Conservation (phyloP, 352 stramenopile genomes). For the Pythium pectinolyticum region DNA sequence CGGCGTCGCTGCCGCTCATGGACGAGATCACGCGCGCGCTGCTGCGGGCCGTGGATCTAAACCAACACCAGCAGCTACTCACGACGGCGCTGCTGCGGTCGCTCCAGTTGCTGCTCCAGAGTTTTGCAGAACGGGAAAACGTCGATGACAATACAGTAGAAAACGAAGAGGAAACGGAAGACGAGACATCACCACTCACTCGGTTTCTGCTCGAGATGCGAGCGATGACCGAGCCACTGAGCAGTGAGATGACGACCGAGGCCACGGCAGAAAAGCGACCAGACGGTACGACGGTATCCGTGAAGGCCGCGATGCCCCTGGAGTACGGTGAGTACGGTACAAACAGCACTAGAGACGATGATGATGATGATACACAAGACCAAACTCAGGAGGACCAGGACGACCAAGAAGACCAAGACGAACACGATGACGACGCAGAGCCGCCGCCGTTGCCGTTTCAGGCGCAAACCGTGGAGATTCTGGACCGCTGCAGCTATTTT, state of each 20-base stretch:
- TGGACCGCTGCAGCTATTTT: conserved; percentile 80
- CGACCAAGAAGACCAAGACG: conserved; percentile 12
- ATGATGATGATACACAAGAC: too few species aligned
- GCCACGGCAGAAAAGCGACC: background rate
- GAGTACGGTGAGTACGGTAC: conserved; percentile 53
- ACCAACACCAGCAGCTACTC: conserved; percentile 40
- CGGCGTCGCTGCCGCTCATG: conserved; percentile 71
- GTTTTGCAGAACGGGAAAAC: conserved; percentile 7
- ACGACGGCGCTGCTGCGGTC: conserved; percentile 23
- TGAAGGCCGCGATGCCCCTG: conserved; percentile 71
- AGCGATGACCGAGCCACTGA: conserved; percentile 31
- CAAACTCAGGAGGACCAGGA: conserved; percentile 29
- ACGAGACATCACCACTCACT: conserved; percentile 32
- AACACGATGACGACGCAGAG: conserved; percentile 28
- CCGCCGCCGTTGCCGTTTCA: conserved; percentile 37
- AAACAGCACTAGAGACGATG: too few species aligned
- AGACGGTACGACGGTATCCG: conserved; percentile 11
- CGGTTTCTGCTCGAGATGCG: conserved; percentile 72
- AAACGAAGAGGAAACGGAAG: background rate
- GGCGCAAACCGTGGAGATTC: conserved; percentile 63
- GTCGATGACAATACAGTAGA: background rate
- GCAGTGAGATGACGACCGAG: conserved; percentile 3
- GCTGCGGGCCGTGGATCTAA: conserved; percentile 69
- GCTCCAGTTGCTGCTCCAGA: conserved; percentile 53
- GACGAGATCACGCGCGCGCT: conserved; percentile 76